Evolutionary conservation across 225 moss, liverwort and hornwort genomes (phyloP), one percentile per base, ranked within the genome.

Genomic region (Polytrichum formosum): DNA sequence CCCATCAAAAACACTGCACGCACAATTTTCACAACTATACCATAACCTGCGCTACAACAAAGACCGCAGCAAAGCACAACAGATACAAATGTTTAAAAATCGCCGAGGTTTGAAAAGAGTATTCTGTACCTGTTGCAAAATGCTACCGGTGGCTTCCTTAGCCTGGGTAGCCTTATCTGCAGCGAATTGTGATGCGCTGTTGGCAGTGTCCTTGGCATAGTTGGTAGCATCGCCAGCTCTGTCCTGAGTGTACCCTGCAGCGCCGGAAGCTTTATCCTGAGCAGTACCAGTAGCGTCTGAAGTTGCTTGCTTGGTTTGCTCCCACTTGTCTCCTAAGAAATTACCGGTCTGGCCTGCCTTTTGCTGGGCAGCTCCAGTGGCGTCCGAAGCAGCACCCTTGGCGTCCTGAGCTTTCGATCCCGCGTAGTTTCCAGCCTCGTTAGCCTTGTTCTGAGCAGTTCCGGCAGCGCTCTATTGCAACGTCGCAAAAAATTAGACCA

Each of bases 381-480:
- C 5, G 5, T 76, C 67, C 0, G 67, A 26, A 0, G 76, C 76
- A 6, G 55, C 74, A 5, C 72, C 70, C 67, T 75, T 76, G 0
- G 82, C 76, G 6, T 75, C 78, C 7, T 59, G n/a, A 8, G 58
- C 58, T 6, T 58, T 20, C 6, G 58, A 58, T 3, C 31, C 66
- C 7, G 66, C 33, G 9, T 5, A 6, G 19, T 29, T 59, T 23
- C 69, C 73, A 18, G 60, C 74, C 3, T 67, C 28, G 56, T 37
- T 56, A 1, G 81, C 71, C 64, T 77, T 81, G 16, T 61, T 58
- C 28, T 84, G 77, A 0, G 69, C 80, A 46, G 75, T 5, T 67
- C 84, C 84, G 0, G 80, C 62, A 6, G 75, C 72, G 25, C 64
- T 23, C 79, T 78, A 61, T 46, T 16, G 10, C 46, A 4, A 46